Percentiles rank a stretch among this genome's conserved stretches.
Evolutionary conservation across 1,139 yeast genomes (phyloP).

Genomic region (Kluyveromyces sp.): DNA sequence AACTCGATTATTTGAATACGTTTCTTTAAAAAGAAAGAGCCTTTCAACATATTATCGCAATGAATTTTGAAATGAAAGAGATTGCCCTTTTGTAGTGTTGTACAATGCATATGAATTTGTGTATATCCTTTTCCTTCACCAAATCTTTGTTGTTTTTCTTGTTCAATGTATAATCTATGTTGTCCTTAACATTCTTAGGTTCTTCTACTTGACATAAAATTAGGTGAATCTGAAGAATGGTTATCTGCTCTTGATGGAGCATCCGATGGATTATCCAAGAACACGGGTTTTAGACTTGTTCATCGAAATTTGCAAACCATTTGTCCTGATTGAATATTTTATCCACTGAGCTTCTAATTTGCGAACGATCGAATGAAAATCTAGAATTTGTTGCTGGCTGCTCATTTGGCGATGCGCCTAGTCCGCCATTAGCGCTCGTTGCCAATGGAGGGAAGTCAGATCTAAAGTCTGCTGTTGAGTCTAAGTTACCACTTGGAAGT

Average conservation of each 20-base stretch:
- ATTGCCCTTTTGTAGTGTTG: too few species aligned
- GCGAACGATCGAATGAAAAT: conserved; percentile 15
- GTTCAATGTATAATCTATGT: background rate
- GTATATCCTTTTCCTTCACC: too few species aligned
- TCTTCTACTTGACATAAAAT: background rate
- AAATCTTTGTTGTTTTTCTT: too few species aligned
- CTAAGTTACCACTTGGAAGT: conserved; percentile 5
- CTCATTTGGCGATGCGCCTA: conserved; percentile 1
- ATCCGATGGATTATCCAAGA: conserved; percentile 49
- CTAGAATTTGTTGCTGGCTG: conserved; percentile 9
- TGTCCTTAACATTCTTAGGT: background rate
- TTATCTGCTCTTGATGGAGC: conserved; percentile 6
- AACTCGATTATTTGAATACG: too few species aligned
- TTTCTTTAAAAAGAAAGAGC: too few species aligned
- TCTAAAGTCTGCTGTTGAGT: conserved; percentile 6
- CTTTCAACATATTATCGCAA: too few species aligned
- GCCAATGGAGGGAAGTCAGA: conserved; percentile 11
- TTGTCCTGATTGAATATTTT: conserved; percentile 53
- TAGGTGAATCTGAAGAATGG: conserved; percentile 2
- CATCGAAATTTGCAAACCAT: conserved; percentile 93
- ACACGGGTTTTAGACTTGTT: conserved; percentile 92
- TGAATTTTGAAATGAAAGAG: too few species aligned
- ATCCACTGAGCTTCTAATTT: conserved; percentile 25
- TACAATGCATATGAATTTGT: too few species aligned
- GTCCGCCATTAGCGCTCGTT: conserved; percentile 6